phyloP scores from a whole-genome alignment of 106 monocot genomes.

The Dioscorea dumetorum region DNA sequence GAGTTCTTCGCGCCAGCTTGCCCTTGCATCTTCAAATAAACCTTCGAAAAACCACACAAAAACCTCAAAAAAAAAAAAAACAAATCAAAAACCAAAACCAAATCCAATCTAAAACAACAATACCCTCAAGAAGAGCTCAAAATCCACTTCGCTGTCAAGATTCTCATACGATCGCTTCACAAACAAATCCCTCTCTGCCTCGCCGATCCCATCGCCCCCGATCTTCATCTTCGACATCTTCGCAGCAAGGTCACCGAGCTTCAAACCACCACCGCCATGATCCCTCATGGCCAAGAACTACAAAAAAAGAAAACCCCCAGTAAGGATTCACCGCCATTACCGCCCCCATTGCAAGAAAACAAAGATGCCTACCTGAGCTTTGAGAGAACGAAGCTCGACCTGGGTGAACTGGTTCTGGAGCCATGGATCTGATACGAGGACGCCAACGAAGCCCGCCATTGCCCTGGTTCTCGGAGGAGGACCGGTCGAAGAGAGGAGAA shows the following conservation, averaged over 20 bases:
- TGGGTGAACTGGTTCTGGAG: constrained; percentile 73
- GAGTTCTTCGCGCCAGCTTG: constrained; percentile 10
- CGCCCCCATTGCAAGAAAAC: neutral
- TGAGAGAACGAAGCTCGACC: constrained; percentile 57
- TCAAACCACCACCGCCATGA: constrained; percentile 9
- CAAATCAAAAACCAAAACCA: neutral
- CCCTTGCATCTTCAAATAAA: constrained; percentile 34
- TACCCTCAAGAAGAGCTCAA: constrained; percentile 79
- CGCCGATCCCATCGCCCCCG: constrained; percentile 28
- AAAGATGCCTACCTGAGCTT: constrained; percentile 27
- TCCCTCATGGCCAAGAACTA: constrained; percentile 40
- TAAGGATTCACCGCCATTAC: neutral
- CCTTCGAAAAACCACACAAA: constrained; percentile 5
- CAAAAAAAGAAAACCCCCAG: neutral
- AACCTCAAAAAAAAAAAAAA: neutral
- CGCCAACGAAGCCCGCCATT: constrained; percentile 48
- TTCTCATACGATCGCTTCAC: constrained; percentile 27
- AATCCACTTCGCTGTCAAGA: constrained; percentile 38
- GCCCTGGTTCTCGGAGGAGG: neutral
- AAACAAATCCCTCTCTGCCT: constrained; percentile 28
- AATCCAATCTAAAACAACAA: neutral
- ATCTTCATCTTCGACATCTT: constrained; percentile 52
- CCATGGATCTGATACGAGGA: constrained; percentile 67
- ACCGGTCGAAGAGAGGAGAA: neutral
- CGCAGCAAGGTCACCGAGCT: constrained; percentile 29